phyloP scores from a whole-genome alignment of 2,329 filamentous ascomycete genomes.

The Arthrobotrys musiformis region DNA sequence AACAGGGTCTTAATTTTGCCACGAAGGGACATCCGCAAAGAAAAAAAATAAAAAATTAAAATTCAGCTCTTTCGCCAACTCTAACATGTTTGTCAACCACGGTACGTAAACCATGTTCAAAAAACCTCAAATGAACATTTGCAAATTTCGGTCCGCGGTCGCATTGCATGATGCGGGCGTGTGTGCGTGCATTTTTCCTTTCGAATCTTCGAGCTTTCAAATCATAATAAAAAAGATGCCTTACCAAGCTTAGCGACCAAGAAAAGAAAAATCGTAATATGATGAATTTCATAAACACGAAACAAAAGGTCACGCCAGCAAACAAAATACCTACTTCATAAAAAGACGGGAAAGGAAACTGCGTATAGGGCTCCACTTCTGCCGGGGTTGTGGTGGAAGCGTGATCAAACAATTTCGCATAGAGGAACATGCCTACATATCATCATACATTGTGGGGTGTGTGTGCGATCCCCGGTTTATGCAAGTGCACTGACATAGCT shows the following conservation, averaged over 20 bases:
- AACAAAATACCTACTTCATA: neutral
- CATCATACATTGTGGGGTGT: neutral
- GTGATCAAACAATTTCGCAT: slow-evolving; percentile 25
- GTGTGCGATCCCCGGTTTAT: slow-evolving; percentile 37
- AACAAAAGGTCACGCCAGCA: slow-evolving; percentile 10
- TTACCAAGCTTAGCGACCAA: neutral
- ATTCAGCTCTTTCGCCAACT: neutral
- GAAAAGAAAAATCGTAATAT: neutral
- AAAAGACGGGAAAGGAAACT: neutral
- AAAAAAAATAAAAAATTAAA: neutral
- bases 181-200: slow-evolving; percentile 15
- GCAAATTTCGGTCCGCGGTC: slow-evolving; percentile 23
- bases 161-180: slow-evolving; percentile 17
- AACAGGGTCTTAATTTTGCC: neutral
- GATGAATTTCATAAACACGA: neutral
- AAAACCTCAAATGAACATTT: slow-evolving; percentile 14
- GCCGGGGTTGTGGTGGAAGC: neutral
- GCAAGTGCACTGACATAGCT: slow-evolving; percentile 48
- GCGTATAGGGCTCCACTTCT: neutral
- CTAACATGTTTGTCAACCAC: slow-evolving; percentile 15
- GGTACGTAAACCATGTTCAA: slow-evolving; percentile 20
- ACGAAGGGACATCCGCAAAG: neutral
- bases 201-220: slow-evolving; percentile 12
- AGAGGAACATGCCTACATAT: neutral
- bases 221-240: neutral